Percentiles rank a stretch among this genome's conserved stretches.
Evolutionary conservation across 1,284 basidiomycete species (phyloP).

Genomic region (Anthracocystis panici-leucophaei): DNA sequence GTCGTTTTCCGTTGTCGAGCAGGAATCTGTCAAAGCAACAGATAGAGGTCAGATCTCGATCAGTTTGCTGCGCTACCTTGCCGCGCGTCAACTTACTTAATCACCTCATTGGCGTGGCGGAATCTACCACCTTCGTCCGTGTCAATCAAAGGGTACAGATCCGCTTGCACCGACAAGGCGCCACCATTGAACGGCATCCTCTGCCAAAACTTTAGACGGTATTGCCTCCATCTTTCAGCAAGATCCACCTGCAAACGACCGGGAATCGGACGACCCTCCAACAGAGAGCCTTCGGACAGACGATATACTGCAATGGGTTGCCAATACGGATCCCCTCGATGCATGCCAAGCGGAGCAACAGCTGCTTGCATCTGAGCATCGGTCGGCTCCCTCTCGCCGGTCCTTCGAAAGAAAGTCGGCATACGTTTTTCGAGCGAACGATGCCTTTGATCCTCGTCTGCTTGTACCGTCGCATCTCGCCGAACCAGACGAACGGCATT

Average conservation of each 20-base stretch:
- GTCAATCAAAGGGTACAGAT: not conserved
- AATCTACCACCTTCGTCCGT: constrained; percentile 20
- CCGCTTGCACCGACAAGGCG: not conserved
- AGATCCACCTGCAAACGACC: not conserved
- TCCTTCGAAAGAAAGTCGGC: not conserved
- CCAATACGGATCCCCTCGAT: constrained; percentile 6
- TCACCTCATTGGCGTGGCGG: not conserved
- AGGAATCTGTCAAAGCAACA: constrained; percentile 3
- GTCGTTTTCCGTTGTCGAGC: not conserved
- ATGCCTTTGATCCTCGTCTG: not conserved
- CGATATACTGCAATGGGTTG: constrained; percentile 17
- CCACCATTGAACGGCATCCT: not conserved
- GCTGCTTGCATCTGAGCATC: not conserved
- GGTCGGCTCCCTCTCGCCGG: not conserved
- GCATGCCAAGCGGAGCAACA: constrained; percentile 13
- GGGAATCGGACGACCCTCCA: not conserved
- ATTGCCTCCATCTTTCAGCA: not conserved
- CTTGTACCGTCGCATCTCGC: not conserved
- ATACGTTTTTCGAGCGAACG: not conserved
- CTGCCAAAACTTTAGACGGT: not conserved
- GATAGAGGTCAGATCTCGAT: not conserved
- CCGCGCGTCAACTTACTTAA: constrained; percentile 16
- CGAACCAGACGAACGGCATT: not conserved
- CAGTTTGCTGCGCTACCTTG: not conserved
- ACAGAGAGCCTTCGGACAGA: not conserved